phyloP scores from a whole-genome alignment of 2,329 filamentous ascomycete genomes.

The Fusarium anguioides region DNA sequence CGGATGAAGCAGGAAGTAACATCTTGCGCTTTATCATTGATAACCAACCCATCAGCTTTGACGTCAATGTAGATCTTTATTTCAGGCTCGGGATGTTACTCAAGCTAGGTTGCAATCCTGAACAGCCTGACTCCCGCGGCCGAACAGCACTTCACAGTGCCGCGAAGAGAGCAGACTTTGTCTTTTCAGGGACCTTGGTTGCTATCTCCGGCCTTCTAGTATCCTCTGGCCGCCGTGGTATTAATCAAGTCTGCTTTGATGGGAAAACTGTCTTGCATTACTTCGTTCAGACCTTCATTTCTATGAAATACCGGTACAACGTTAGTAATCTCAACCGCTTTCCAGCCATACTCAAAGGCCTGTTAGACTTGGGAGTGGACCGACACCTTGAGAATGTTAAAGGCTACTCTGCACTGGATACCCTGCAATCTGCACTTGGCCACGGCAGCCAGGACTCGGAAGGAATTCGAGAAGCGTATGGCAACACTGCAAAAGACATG shows the following conservation, averaged over 20 bases:
- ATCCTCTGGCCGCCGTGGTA: accelerated
- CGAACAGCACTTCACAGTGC: background rate
- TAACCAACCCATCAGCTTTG: no score
- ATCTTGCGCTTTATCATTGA: background rate
- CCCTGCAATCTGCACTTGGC: background rate
- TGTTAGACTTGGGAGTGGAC: background rate
- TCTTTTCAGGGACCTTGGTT: no score
- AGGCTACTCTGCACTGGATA: background rate
- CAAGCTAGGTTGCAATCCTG: background rate
- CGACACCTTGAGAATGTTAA: background rate
- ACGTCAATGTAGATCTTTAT: no score
- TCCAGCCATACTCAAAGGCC: no score
- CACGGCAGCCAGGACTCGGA: background rate
- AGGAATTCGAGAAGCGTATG: no score
- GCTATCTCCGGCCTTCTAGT: background rate
- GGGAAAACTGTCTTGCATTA: background rate
- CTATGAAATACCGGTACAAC: no score
- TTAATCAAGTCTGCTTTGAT: background rate
- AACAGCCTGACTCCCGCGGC: accelerated
- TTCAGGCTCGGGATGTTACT: no score
- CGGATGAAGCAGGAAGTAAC: accelerated
- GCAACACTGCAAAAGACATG: background rate
- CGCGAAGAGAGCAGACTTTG: background rate
- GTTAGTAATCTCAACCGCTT: no score
- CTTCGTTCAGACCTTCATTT: background rate